Evolutionary conservation across 257 asterid species (phyloP), one percentile per base, ranked within the genome.

Genomic region (Leonotis leonurus): DNA sequence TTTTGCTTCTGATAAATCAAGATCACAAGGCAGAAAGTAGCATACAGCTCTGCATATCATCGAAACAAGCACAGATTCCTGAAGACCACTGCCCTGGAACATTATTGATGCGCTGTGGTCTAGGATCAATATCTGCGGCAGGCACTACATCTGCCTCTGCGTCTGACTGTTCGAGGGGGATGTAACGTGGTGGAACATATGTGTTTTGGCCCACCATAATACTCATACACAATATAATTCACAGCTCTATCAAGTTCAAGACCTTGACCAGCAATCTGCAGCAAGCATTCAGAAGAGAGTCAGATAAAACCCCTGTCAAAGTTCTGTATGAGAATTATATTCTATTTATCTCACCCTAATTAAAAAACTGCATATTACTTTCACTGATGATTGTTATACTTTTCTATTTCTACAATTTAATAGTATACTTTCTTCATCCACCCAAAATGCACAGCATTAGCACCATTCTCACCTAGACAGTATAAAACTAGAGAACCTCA

Each of bases 41-140:
- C 95, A 64, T 82, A 90, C 97, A 90, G 85, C 97, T 90, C 81
- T 80, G 96, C 80, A 84, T 80, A 76, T 90, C 96, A 77, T 90
- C 97, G 53, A 76, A 90, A 75, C 97, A 90, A 74, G 97, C 97
- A 79, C 97, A 90, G 69, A 90, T 90, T 81, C 97, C 97, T 2
- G 97, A 90, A 54, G 93, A 80, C 97, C 97, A 90, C 67, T 77
- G 95, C 54, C 49, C 83, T 1, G 85, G 74, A 66, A 64, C 83
- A 58, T 32, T 73, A 67, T 25, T 63, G 55, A 49, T 62, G 58
- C 5, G 70, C 50, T 58, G 84, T 53, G 53, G 72, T 50, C 70
- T 43, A 55, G 78, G 77, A 32, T 26, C 56, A 17, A 56, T 77
- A 58, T 75, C 78, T 9, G 55, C 70, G 65, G 71, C 55, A 20